These are phyloP conservation scores for Aspergillus pseudotamarii DNA, from an alignment of 2,329 filamentous ascomycete species.

Conservation along the genomic window DNA sequence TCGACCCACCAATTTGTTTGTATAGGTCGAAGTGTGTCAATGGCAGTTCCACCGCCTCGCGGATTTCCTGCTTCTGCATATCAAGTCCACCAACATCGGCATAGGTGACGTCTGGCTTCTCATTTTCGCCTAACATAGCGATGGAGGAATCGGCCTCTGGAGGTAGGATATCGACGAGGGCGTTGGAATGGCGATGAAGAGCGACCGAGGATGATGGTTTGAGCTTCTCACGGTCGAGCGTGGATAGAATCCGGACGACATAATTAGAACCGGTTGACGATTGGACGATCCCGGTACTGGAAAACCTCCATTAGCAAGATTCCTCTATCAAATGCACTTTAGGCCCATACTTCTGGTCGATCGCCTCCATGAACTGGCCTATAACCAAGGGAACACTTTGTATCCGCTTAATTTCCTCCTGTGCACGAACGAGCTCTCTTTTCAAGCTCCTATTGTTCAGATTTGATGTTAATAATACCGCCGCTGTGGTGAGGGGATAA, in stretches of 20 bases:
- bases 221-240: slow-evolving; percentile 94
- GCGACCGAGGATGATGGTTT: slow-evolving; percentile 98
- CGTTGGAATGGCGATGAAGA: slow-evolving; percentile 96
- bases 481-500: background rate
- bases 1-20: slow-evolving; percentile 80
- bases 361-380: slow-evolving; percentile 99
- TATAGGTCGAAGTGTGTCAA: slow-evolving; percentile 98
- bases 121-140: slow-evolving; percentile 92
- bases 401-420: slow-evolving; percentile 99
- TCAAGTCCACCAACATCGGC: slow-evolving; percentile 96
- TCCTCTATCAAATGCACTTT: background rate
- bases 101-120: slow-evolving; percentile 98
- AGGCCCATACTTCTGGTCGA: slow-evolving; percentile 86
- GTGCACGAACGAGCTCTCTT: slow-evolving; percentile 92
- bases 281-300: slow-evolving; percentile 94
- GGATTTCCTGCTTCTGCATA: slow-evolving; percentile 99
- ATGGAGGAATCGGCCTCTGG: slow-evolving; percentile 98
- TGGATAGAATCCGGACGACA: slow-evolving; percentile 96
- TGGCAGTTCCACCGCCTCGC: slow-evolving; percentile 94
- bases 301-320: slow-evolving; percentile 14
- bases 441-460: slow-evolving; percentile 74
- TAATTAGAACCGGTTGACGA: slow-evolving; percentile 99
- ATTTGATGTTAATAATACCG: slow-evolving; percentile 14
- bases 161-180: slow-evolving; percentile 96
- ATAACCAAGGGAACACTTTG: slow-evolving; percentile 98